A percentile compares a stretch with the other conserved stretches of the same genome.
These are phyloP conservation scores for Dorcoceras hygrometricum DNA, from an alignment of 257 asterid genomes.

Conservation along the genomic window DNA sequence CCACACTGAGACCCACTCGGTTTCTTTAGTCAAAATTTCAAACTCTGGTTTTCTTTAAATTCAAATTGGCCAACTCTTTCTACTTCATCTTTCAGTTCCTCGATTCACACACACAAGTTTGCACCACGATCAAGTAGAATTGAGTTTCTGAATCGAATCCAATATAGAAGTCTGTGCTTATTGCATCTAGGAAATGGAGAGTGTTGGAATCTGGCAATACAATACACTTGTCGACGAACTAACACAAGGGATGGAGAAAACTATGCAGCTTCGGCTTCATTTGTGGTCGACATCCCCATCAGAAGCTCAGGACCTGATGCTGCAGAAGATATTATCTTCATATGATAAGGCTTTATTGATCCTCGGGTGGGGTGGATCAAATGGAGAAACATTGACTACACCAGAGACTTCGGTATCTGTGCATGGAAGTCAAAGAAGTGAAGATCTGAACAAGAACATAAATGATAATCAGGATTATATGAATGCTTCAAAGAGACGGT, in stretches of 20 bases:
- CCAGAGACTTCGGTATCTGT: constrained; percentile 49
- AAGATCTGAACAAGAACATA: constrained; percentile 33
- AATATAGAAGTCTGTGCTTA: neutral
- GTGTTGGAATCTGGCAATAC: constrained; percentile 39
- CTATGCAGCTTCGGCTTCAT: constrained; percentile 57
- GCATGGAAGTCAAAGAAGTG: constrained; percentile 54
- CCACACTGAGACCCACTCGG: constrained; percentile 32
- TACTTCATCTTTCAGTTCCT: constrained; percentile 24
- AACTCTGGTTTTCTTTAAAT: constrained; percentile 42
- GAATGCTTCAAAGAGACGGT: constrained; percentile 66
- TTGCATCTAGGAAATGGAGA: constrained; percentile 42
- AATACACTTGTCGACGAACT: constrained; percentile 55
- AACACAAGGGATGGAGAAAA: constrained; percentile 69
- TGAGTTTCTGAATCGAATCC: neutral
- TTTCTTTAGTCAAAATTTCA: constrained; percentile 75
- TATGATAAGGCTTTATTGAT: constrained; percentile 68
- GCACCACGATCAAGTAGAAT: constrained; percentile 16
- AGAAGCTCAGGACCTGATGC: constrained; percentile 42
- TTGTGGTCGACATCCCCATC: constrained; percentile 41
- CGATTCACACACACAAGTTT: constrained; percentile 17
- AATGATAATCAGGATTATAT: constrained; percentile 35
- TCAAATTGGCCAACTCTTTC: constrained; percentile 25
- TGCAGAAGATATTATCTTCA: constrained; percentile 67
- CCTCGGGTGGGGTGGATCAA: constrained; percentile 50
- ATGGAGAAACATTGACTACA: constrained; percentile 25